These are phyloP conservation scores for Cucumis variabilis DNA, from an alignment of 331 rosid species.

Conservation along the genomic window DNA sequence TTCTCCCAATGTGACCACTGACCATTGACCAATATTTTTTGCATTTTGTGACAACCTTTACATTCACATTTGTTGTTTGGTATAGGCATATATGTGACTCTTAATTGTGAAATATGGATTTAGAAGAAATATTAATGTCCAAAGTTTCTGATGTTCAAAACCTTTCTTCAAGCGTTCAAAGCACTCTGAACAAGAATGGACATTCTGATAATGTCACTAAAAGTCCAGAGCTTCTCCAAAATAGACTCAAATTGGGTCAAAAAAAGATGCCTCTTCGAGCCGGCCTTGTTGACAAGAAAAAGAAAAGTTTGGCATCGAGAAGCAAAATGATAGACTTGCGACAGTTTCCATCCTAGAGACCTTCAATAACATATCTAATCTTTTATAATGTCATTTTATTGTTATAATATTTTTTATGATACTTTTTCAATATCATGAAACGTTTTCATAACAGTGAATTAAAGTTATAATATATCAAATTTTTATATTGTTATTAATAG, in stretches of 20 bases:
- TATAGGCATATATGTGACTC: too few species aligned
- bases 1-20: not conserved
- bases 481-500: too few species aligned
- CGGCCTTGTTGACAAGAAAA: conserved; percentile 40
- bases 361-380: too few species aligned
- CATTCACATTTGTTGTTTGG: conserved; percentile 32
- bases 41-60: conserved; percentile 18
- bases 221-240: conserved; percentile 75
- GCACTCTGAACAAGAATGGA: conserved; percentile 83
- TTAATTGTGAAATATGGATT: conserved; percentile 58
- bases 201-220: conserved; percentile 79
- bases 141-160: conserved; percentile 34
- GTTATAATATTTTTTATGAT: too few species aligned
- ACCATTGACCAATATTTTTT: not conserved
- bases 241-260: conserved; percentile 74
- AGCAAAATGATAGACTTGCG: conserved; percentile 60
- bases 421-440: too few species aligned
- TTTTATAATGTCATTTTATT: too few species aligned
- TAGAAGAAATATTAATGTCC: conserved; percentile 21
- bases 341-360: conserved; percentile 17
- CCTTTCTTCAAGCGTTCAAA: conserved; percentile 70
- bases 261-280: conserved; percentile 58
- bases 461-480: too few species aligned
- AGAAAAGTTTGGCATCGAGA: conserved; percentile 53
- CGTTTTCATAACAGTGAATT: too few species aligned